Base-by-base conservation (phyloP, 31 red algal species). In the Odonthalia washingtoniensis region DNA sequence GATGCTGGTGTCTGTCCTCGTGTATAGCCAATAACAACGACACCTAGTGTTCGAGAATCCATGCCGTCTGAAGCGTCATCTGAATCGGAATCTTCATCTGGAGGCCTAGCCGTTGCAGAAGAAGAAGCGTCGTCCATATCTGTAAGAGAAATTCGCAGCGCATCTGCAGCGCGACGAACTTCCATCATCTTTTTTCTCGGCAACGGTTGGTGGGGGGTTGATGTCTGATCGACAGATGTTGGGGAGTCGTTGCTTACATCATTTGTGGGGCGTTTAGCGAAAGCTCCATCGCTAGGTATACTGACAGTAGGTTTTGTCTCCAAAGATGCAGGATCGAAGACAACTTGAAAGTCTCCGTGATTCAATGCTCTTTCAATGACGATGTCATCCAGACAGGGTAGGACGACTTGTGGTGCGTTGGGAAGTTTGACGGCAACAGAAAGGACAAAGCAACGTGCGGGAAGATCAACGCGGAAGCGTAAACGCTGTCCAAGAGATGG, bases 361-460 rank as follows among this genome's bases (percentile, higher is more conserved):
- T 77, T 93, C 42, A 93, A 77, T 12, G 90, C 73, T 0, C 90
- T 74, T 81, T 93, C 90, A 21, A 93, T 74, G 14, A 70, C 73
- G 17, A 93, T 72, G 49, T 93, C 76, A 66, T 87, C 65, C 28
- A 93, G 84, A 3, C 65, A 40, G 17, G 39, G 46, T 16, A 82
- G 76, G 5, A 77, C 74, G 40, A 60, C 9, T 21, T 68, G 73
- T 2, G 83, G 82, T 2, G 83, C 82, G 43, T 85, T 68, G 3
- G 89, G 89, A 44, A 93, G 64, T 46, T 87, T 86, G 60, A 93
- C 66, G 14, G 75, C 65, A 1, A 93, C 90, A 26, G 90, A 93
- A 18, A 93, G 82, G 17, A 93, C 90, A 82, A 93, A 93, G 46
- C 90, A 93, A 44, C 90, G 83, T 32, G 82, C 66, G 0, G 90